phyloP scores from a whole-genome alignment of 768 basidiomycete species.

The Panaeolus cyanescens region DNA sequence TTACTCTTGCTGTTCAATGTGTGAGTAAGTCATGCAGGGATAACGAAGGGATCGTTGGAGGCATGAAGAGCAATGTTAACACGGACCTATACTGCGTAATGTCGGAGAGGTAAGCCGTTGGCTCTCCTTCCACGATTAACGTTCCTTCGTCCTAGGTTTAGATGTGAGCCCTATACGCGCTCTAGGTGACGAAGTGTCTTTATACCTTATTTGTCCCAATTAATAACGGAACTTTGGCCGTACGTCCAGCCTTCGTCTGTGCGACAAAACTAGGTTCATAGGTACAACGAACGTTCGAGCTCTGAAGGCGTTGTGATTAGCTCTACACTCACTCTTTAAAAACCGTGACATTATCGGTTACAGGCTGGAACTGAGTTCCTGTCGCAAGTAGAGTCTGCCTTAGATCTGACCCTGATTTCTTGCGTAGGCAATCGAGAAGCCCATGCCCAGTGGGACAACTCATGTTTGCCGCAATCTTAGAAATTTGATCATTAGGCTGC shows the following conservation, averaged over 20 bases:
- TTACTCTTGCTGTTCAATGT: constrained; percentile 24
- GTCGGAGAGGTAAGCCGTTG: constrained; percentile 31
- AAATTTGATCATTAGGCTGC: constrained; percentile 29
- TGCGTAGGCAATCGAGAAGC: constrained; percentile 28
- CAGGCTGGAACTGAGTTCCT: constrained; percentile 34
- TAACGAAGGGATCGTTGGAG: not conserved
- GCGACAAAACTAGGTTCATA: constrained; percentile 22
- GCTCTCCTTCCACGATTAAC: constrained; percentile 33
- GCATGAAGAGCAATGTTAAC: not conserved
- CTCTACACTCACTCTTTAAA: constrained; percentile 29
- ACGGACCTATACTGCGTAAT: constrained; percentile 27
- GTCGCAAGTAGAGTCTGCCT: constrained; percentile 24
- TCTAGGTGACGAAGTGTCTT: no score
- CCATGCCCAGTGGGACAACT: constrained; percentile 26
- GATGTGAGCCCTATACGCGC: not conserved
- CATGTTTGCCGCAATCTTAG: constrained; percentile 26
- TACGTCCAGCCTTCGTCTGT: constrained; percentile 29
- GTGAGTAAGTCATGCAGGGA: not conserved
- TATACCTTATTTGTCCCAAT: constrained; percentile 34
- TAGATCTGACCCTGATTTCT: constrained; percentile 25
- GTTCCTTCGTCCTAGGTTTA: constrained; percentile 30
- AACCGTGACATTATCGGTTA: constrained; percentile 33
- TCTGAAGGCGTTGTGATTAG: not conserved
- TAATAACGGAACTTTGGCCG: constrained; percentile 29
- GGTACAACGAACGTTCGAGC: not conserved